These are phyloP conservation scores for Gymnopus androsaceus DNA, from an alignment of 1,284 basidiomycete species.

Conservation along the genomic window DNA sequence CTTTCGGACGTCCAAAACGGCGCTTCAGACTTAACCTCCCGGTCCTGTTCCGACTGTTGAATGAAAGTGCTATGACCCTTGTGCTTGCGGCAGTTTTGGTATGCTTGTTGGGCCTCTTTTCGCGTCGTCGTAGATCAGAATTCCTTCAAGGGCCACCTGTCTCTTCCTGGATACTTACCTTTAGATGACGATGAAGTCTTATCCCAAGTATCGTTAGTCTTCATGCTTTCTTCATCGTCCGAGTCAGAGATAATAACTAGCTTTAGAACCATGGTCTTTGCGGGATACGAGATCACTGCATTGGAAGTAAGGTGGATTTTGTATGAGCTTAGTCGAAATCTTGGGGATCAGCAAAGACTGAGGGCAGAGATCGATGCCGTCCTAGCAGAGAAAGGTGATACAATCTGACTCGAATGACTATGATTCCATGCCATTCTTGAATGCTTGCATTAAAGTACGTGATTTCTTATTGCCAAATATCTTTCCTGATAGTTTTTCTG, in stretches of 20 bases:
- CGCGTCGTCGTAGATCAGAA: conserved; percentile 4
- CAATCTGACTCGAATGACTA: conserved; percentile 30
- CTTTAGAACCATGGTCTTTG: conserved; percentile 5
- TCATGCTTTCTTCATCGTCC: not conserved
- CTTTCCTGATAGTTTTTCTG: not conserved
- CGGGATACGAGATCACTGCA: conserved; percentile 30
- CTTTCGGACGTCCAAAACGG: not conserved
- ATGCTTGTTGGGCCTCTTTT: not conserved
- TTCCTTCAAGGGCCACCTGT: conserved; percentile 13
- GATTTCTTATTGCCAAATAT: not conserved
- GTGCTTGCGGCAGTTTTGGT: not conserved
- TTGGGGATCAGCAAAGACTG: conserved; percentile 25
- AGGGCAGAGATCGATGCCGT: conserved; percentile 22
- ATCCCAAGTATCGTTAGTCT: conserved; percentile 14
- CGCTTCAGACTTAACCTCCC: not conserved
- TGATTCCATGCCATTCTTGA: conserved; percentile 27
- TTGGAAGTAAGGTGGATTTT: conserved; percentile 27
- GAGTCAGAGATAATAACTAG: not conserved
- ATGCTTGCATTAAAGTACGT: conserved; percentile 24
- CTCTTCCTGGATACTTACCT: conserved; percentile 12
- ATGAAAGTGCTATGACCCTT: not conserved
- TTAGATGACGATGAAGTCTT: conserved; percentile 15
- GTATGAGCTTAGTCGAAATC: conserved; percentile 28
- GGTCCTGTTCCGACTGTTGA: not conserved
- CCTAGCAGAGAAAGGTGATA: conserved; percentile 10